Base-by-base conservation (phyloP, 177 flowering plant species). In the Vitis hybrid region DNA sequence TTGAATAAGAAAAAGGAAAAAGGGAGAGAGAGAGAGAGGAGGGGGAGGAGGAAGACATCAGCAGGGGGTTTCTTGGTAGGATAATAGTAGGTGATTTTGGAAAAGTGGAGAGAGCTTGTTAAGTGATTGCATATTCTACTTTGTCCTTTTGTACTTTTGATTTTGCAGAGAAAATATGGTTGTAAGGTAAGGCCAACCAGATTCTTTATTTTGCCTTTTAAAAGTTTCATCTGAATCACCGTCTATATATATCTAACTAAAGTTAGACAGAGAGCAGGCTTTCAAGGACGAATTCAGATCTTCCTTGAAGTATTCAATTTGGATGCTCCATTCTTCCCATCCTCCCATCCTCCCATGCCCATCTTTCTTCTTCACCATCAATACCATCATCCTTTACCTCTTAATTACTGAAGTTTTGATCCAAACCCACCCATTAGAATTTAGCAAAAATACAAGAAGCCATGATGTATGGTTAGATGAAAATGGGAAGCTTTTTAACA, bases 121-220 rank as follows among this genome's bases (percentile, higher is more conserved):
- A 19, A 18, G 69, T 72, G 76, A 74, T 76, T 79, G 78, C 84
- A 78, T 75, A 74, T 81, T 81, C 78, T 77, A 64, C 75, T 81
- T 78, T 78, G 82, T 82, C 79, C 59, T 70, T 58, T 75, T 65
- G 70, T 62, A 11, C 62, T 74, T 67, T 54, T 59, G 27, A 30
- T 70, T 40, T 61, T 56, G 15, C 70, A 65, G 40, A 40, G n/a
- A 10, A 40, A 35, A 40, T 40, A 40, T 40, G 46, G 8, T 71
- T 10, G 35, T 54, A 24, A 48, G 21, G 62, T 11, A 16, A 67
- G 27, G 49, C 30, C 65, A 18, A 12, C 14, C 60, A 56, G 48
- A 65, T 70, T 61, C n/a, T 67, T 56, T 70, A 7, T 59, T 78
- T 58, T 70, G 8, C 11, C 13, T 14, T 64, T 62, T 66, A 32